Conservation (phyloP, 1,284 basidiomycete species). For the Meripilus lineatus region DNA sequence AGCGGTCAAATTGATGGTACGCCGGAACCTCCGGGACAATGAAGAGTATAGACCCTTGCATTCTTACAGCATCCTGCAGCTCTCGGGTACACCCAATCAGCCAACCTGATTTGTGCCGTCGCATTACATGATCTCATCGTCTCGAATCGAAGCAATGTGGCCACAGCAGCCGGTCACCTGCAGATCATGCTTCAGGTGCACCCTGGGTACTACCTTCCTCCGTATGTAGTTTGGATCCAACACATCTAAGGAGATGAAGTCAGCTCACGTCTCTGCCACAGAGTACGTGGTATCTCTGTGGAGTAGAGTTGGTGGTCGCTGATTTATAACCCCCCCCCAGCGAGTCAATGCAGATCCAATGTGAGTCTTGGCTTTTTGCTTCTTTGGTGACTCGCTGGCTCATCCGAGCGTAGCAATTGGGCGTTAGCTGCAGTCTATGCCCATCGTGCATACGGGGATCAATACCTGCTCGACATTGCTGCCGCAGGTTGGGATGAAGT, state of each 20-base stretch:
- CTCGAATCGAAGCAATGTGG: not conserved
- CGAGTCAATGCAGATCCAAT: constrained; percentile 1
- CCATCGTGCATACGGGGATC: constrained; percentile 10
- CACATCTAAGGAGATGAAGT: not conserved
- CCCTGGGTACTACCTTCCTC: not conserved
- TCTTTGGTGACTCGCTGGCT: not conserved
- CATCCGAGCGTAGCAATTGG: constrained; percentile 4
- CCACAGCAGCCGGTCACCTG: not conserved
- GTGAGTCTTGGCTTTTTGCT: not conserved
- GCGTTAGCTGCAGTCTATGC: constrained; percentile 9
- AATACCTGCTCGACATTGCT: constrained; percentile 9
- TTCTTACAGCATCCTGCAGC: not conserved
- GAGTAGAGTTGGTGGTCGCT: too few relatives aligned
- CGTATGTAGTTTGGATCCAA: not conserved
- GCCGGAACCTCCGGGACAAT: not conserved
- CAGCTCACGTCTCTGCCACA: not conserved
- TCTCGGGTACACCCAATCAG: constrained; percentile 2
- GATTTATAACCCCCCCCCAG: not conserved
- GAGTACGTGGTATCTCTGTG: not conserved
- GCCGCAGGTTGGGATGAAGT: constrained; percentile 5
- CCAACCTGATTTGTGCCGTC: constrained; percentile 4
- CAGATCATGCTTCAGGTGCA: not conserved
- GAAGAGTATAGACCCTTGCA: not conserved
- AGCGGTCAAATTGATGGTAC: constrained; percentile 5
- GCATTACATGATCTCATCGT: constrained; percentile 1